phyloP scores from a whole-genome alignment of 495 filamentous ascomycete species.

The Barbatosphaeria neglecta region DNA sequence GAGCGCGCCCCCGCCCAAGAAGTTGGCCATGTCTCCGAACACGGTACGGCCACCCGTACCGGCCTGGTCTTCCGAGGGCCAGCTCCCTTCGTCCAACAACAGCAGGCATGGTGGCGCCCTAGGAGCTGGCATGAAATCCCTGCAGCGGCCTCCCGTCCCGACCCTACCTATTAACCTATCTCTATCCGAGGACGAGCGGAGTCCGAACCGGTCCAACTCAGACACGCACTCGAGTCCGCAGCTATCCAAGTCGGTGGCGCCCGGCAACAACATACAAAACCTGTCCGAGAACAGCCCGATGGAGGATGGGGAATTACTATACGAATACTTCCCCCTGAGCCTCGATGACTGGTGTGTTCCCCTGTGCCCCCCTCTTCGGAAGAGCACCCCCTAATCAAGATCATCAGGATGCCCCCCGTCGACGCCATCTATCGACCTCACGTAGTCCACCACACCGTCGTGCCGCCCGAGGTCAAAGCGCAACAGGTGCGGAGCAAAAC shows the following conservation, averaged over 20 bases:
- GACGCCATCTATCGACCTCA: constrained; percentile 89
- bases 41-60: constrained; percentile 21
- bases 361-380: neutral
- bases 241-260: constrained; percentile 21
- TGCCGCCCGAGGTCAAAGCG: constrained; percentile 65
- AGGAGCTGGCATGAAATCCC: constrained; percentile 10
- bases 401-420: constrained; percentile 60
- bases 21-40: constrained; percentile 22
- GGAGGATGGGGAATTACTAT: constrained; percentile 68
- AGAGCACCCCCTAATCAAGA: neutral
- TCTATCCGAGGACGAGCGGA: constrained; percentile 61
- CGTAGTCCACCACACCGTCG: constrained; percentile 77
- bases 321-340: constrained; percentile 85
- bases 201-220: constrained; percentile 28
- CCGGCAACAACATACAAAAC: constrained; percentile 12
- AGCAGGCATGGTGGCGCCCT: too few species aligned
- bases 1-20: constrained; percentile 21
- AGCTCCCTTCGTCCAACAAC: constrained; percentile 4
- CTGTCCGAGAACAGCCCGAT: constrained; percentile 39
- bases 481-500: constrained; percentile 55
- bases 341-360: constrained; percentile 63
- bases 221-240: constrained; percentile 28
- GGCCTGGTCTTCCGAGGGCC: constrained; percentile 17
- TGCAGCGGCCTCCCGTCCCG: constrained; percentile 6
- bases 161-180: constrained; percentile 58